phyloP scores from a whole-genome alignment of 129 eudicot species.

The Tagetes erecta region DNA sequence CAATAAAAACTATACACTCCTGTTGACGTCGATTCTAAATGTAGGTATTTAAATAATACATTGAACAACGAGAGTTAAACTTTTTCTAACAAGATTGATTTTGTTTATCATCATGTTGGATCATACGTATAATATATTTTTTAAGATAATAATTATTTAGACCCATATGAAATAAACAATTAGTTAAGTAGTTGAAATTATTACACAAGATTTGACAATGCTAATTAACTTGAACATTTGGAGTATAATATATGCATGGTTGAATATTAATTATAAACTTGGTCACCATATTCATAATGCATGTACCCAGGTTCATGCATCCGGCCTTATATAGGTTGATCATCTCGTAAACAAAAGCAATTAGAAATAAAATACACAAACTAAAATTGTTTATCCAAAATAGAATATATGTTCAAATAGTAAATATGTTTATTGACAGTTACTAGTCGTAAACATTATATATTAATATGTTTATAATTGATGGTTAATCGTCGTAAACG shows the following conservation, averaged over 20 bases:
- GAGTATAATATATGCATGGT: not conserved
- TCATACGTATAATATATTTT: not conserved
- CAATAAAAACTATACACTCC: no score
- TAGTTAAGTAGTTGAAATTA: slow-evolving; percentile 17
- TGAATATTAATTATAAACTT: slow-evolving; percentile 8
- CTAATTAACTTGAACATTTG: not conserved
- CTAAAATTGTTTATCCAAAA: not conserved
- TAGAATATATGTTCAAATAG: not conserved
- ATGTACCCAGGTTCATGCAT: slow-evolving; percentile 27
- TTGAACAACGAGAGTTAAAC: not conserved
- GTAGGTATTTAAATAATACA: not conserved
- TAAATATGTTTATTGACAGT: not conserved
- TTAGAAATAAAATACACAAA: slow-evolving; percentile 3
- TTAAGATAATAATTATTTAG: not conserved
- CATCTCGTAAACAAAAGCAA: slow-evolving; percentile 25
- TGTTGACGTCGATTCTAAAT: no score
- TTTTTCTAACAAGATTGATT: not conserved
- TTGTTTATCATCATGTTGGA: not conserved
- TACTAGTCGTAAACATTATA: no score
- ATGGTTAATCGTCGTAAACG: not conserved
- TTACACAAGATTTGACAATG: not conserved
- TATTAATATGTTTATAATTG: not conserved
- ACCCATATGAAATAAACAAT: slow-evolving; percentile 11
- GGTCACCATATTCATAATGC: slow-evolving; percentile 22
- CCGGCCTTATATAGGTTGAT: not conserved